Evolutionary conservation across 768 basidiomycete species (phyloP), one percentile per base, ranked within the genome.

Genomic region (Tricholoma terreum): DNA sequence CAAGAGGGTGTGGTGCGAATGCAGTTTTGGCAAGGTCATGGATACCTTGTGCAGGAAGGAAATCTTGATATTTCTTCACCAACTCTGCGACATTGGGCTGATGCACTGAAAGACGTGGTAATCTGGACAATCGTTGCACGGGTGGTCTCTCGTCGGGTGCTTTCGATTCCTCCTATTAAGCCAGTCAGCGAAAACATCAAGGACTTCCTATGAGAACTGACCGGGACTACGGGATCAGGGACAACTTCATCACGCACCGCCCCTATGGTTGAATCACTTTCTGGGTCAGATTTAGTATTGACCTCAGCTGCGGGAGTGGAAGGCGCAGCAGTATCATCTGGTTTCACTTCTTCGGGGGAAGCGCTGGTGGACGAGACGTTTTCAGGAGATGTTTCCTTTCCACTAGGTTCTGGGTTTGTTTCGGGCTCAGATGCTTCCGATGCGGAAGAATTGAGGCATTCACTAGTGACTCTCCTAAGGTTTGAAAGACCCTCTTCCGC

Each of bases 201-300:
- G 21, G 35, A 34, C 50, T 17, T 43, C 31, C 15, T 33, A 54
- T 34, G 56, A 9, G 8, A 12, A 62, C 72, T 50, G 50, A 77
- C 46, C 15, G 15, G 9, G 9, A 9, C 78, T 59, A 31, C 65
- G 63, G 62, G 55, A 19, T 57, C 57, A 17, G 63, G 58, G 12
- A 55, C 40, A 54, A 56, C 60, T 21, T 74, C 70, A 36, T 77
- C 73, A 56, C 73, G 71, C 11, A 65, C 67, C 2, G 84, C 89
- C 19, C 85, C 90, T 50, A 94, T 92, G 1, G 92, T 94, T 14
- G 90, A 92, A 66, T 94, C 92, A 63, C 88, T 92, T 43, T 92
- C 92, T 2, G 80, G 76, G 61, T 89, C 91, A 12, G 85, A 81
- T 61, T 80, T 84, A 49, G 58, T 22, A 33, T 52, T 40, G 58